Evolutionary conservation across 805 yeast genomes (phyloP).

Genomic region (Candida insectalens): DNA sequence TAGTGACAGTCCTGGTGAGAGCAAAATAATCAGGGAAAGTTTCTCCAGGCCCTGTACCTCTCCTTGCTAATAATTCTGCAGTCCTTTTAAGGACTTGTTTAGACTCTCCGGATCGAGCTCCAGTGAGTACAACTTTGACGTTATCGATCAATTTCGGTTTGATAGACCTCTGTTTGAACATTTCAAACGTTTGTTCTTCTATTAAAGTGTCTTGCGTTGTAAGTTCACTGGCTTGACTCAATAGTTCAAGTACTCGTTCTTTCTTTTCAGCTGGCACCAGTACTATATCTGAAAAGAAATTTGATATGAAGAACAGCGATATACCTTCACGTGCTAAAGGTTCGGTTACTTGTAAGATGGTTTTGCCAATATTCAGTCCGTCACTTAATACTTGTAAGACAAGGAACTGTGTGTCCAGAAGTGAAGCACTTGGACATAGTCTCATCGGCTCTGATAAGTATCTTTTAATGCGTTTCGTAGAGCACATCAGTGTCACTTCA

Average conservation of each 20-base stretch:
- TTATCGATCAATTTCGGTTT: constrained; percentile 33
- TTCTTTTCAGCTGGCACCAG: constrained; percentile 41
- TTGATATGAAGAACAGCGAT: constrained; percentile 50
- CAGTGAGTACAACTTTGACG: constrained; percentile 40
- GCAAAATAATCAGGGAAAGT: constrained; percentile 36
- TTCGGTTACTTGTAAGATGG: constrained; percentile 45
- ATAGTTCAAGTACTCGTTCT: constrained; percentile 33
- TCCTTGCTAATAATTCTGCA: constrained; percentile 24
- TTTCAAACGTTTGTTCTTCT: constrained; percentile 21
- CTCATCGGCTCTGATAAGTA: constrained; percentile 32
- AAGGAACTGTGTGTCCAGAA: constrained; percentile 35
- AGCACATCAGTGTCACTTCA: constrained; percentile 55
- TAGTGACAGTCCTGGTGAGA: constrained; percentile 39
- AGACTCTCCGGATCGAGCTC: constrained; percentile 45
- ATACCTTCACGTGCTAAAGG: constrained; percentile 51
- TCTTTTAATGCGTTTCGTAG: constrained; percentile 26
- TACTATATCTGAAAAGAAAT: constrained; percentile 56
- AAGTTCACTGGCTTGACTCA: constrained; percentile 18
- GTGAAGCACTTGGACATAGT: constrained; percentile 20
- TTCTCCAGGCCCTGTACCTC: constrained; percentile 6
- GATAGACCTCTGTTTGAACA: constrained; percentile 28
- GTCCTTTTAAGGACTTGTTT: constrained; percentile 32
- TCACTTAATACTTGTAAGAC: constrained; percentile 53
- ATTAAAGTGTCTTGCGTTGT: background rate
- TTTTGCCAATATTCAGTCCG: constrained; percentile 42